Base-by-base conservation (phyloP, 2,329 filamentous ascomycete genomes). In the Acarospora socialis region DNA sequence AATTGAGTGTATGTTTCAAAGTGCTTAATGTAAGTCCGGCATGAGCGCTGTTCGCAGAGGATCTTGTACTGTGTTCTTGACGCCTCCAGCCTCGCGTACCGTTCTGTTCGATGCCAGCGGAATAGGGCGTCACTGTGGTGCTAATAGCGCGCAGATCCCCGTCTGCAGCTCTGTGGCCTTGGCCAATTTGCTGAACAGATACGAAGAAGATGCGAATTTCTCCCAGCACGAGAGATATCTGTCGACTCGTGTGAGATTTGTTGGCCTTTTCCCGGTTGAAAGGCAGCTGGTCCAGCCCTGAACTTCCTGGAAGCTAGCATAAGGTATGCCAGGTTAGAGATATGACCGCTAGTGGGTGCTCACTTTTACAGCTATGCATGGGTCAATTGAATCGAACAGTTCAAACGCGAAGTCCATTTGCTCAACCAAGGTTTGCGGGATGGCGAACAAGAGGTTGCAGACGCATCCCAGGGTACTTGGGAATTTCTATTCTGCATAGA, bases 11-110 rank as follows among this genome's bases (percentile, higher is more conserved):
- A 20, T 10, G 26, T 34, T 14, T 37, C 35, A 28, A 34, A 37
- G 15, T 37, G 35, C 24, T 33, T 37, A 8, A 31, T 34, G n/a
- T 37, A 34, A 21, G 35, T 37, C n/a, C 24, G 25, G 27, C 35
- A 37, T 14, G 31, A 32, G 12, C 35, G 27, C 20, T 37, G 26
- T 28, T 37, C 32, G 18, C 31, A 32, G 15, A 25, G 27, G 13
- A 37, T 37, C 20, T 37, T 37, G 15, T 34, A 23, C n/a, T 26
- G 32, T 21, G 32, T 32, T 25, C 29, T 34, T 21, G 16, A 17
- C 9, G 35, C 26, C 21, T 34, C 32, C 21, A 37, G 17, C 4
- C 17, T 17, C 28, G 31, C 17, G 12, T 16, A 30, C n/a, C 13
- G 28, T n/a, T 6, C 25, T 2, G 24, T 28, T 5, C 21, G 16